Evolutionary conservation across 768 basidiomycete genomes (phyloP), one percentile per base, ranked within the genome.

Genomic region (Mycena haematopus): DNA sequence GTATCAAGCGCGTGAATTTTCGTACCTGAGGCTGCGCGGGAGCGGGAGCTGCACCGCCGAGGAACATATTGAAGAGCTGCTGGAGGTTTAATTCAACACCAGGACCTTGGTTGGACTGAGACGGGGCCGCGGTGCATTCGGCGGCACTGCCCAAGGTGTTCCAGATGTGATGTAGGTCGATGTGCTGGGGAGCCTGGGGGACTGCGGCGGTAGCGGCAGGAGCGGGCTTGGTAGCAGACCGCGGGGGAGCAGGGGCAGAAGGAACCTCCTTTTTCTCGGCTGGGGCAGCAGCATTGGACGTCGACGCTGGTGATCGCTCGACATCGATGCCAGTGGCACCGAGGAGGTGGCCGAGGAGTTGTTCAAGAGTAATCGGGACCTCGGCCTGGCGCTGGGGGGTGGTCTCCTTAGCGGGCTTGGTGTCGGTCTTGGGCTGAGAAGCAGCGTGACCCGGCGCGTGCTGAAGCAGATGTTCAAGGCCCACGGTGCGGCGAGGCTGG

Each of bases 11-110:
- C 13, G 5, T 15, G 15, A 38, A 17, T 38, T 38, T 38, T 13
- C 38, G 38, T 14, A 38, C 38, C 38, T 62, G 52, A 13, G 62
- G 44, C 13, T 50, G 56, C 8, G 29, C 11, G 19, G 7, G 50
- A 17, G 50, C 9, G 31, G 27, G 5, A 50, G 50, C 17, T 14
- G 50, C 31, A 2, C 52, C 57, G 6, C 57, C 61, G 2, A 60
- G 14, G 47, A 66, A 63, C 56, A 66, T 61, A 38, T 62, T 62
- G 22, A 65, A 25, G 14, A 68, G 63, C 52, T 62, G 64, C 44
- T 55, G 56, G 6, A 65, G 9, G 35, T 60, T 56, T 42, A 25
- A 40, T 35, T 52, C n/a, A 22, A 8, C 27, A 2, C 38, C 38
- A 15, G 38, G n/a, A n/a, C n/a, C 38, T 38, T 42, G n/a, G 10